A percentile compares a stretch with the other conserved stretches of the same genome.
Conservation (phyloP, 106 monocot species). For the Apostasia shenzhenica region DNA sequence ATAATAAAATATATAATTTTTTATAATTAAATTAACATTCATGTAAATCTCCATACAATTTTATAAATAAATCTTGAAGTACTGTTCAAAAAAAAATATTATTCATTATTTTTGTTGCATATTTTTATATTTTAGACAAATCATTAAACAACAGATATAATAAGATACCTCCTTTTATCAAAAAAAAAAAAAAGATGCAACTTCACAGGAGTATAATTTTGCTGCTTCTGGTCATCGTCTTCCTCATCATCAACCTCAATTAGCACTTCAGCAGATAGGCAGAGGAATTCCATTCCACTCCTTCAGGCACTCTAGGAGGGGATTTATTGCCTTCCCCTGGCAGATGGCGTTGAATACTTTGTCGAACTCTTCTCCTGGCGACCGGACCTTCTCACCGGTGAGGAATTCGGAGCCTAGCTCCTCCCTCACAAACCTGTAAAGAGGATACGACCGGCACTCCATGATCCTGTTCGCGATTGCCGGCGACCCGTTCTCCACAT, state of each 20-base stretch:
- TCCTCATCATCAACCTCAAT: too few relatives aligned
- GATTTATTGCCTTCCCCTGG: constrained; percentile 29
- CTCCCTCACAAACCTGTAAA: constrained; percentile 65
- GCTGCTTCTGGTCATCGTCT: too few relatives aligned
- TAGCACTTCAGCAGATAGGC: constrained; percentile 17
- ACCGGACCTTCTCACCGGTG: constrained; percentile 51
- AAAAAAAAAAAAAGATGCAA: too few relatives aligned
- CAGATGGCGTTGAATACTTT: constrained; percentile 30
- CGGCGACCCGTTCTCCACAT: constrained; percentile 30
- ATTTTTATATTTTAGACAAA: too few relatives aligned
- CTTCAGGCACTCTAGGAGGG: constrained; percentile 35
- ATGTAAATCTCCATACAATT: not conserved
- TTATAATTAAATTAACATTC: not conserved
- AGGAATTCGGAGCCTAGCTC: constrained; percentile 44
- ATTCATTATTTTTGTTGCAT: too few relatives aligned
- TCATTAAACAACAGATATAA: too few relatives aligned
- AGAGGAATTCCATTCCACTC: constrained; percentile 44
- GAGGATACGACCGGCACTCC: constrained; percentile 61
- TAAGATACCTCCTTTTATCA: too few relatives aligned
- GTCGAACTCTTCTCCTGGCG: constrained; percentile 66
- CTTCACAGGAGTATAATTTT: too few relatives aligned
- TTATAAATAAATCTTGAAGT: too few relatives aligned
- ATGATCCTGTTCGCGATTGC: constrained; percentile 41
- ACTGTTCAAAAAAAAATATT: too few relatives aligned
- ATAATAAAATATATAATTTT: too few relatives aligned